These are phyloP conservation scores for Sungouiella thailandica DNA, from an alignment of 805 yeast species.

Conservation along the genomic window DNA sequence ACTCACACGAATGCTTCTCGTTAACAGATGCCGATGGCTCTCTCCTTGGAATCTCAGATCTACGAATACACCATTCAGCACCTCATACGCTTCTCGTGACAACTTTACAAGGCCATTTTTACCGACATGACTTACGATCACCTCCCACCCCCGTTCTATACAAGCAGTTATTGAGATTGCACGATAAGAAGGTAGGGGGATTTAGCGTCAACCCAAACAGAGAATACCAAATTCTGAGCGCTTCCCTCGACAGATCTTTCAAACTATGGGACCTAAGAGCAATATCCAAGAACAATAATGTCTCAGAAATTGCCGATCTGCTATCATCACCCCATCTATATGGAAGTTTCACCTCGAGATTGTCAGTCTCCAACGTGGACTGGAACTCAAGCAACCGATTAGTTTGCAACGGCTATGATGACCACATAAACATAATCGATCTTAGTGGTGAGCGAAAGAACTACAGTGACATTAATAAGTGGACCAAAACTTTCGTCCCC, in stretches of 20 bases:
- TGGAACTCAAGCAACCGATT: conserved; percentile 67
- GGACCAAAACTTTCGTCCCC: not conserved
- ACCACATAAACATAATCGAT: conserved; percentile 8
- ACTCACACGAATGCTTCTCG: conserved; percentile 46
- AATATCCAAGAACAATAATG: conserved; percentile 17
- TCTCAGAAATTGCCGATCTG: conserved; percentile 7
- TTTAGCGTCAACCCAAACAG: conserved; percentile 71
- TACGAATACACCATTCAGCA: conserved; percentile 45
- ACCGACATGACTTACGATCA: conserved; percentile 64
- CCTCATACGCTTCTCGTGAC: conserved; percentile 62
- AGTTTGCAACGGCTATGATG: conserved; percentile 86
- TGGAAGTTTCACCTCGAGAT: conserved; percentile 65
- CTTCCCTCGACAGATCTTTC: conserved; percentile 81
- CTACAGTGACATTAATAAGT: not conserved
- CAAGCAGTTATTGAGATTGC: conserved; percentile 49
- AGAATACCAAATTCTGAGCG: conserved; percentile 70
- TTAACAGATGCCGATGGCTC: conserved; percentile 48
- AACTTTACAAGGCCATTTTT: conserved; percentile 76
- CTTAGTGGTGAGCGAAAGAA: not conserved
- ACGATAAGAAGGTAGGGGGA: conserved; percentile 91
- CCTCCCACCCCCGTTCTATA: conserved; percentile 22
- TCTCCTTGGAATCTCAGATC: conserved; percentile 67
- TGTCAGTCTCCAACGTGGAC: conserved; percentile 81
- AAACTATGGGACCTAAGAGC: conserved; percentile 84
- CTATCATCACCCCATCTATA: conserved; percentile 41